Evolutionary conservation across 306 rosid genomes (phyloP), one percentile per base, ranked within the genome.

Genomic region (cucumber (Cucumis sativus)): DNA sequence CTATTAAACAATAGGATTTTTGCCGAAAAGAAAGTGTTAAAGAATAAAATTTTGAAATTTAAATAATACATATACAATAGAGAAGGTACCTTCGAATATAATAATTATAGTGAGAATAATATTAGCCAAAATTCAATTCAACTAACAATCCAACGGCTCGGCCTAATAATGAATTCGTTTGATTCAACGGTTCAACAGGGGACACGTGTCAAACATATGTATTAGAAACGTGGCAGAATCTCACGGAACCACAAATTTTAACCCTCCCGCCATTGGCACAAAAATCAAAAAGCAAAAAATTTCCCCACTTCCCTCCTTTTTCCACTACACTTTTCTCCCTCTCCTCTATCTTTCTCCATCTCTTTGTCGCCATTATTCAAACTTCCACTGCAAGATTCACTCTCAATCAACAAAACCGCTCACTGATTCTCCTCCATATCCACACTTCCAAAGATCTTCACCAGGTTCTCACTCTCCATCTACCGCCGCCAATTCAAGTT

Each of bases 331-430:
- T 55, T 28, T 73, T 33, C 30, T 62, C 76, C n/a, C 77, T 65
- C 20, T 0, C 2, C 11, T 17, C 10, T 52, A 16, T 1, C 41
- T 39, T 9, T 2, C 1, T 45, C 8, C n/a, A 8, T 20, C 10
- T 13, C 54, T 4, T 0, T 21, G 15, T 56, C 6, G 51, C 72
- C 71, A 20, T 80, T 23, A n/a, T 71, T 35, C 78, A 41, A 61
- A 54, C 89, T 89, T 86, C 85, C 83, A 17, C 79, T 2, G 17
- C 65, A 84, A 85, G 84, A 51, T 83, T 78, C 15, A 39, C 66
- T 15, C 61, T 25, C 40, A n/a, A 65, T 49, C 23, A n/a, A 18
- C 70, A 0, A 23, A 41, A 21, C 57, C 59, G 23, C 37, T 28
- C 61, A n/a, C 39, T 54, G 40, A 43, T 23, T 25, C 40, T 35